Base-by-base conservation (phyloP, 192 early-diverging fungal species). In the Lobulomyces angularis region DNA sequence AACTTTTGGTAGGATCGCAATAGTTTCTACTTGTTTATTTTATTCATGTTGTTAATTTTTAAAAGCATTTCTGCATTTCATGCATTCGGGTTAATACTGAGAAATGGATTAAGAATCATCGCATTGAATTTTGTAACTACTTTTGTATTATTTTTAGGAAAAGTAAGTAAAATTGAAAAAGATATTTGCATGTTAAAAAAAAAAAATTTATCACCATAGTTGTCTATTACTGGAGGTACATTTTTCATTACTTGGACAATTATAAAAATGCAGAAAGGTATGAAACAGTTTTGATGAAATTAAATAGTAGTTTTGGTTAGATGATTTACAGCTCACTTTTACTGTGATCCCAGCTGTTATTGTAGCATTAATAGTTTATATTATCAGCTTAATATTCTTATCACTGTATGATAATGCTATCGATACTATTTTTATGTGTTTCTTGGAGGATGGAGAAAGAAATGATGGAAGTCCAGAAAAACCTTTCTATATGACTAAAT, bases 381-480 rank as follows among this genome's bases (percentile, higher is more conserved):
- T 50, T 12, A 48, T 48, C 8, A n/a, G n/a, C n/a, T n/a, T n/a
- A n/a, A n/a, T n/a, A n/a, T 61, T 76, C 53, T 48, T 76, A 39
- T 58, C 58, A 11, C 51, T 71, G 8, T 76, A 65, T 43, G 18
- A 36, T 7, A 56, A 69, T 58, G 66, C 58, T 17, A 70, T 69
- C 40, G 61, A 65, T 26, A 70, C 72, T 20, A 69, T 76, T 17
- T 73, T 72, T 37, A 11, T 76, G 46, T 63, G 45, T 16, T 70
- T 70, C 39, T 58, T 64, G 34, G 61, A 64, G 23, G 72, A 76
- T 43, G 47, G 39, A 8, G 69, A 76, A 43, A 55, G 55, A 30
- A 70, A 76, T 41, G 65, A 76, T 35, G 72, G 72, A 2, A 51
- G 49, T 20, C 27, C 49, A 17, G 51, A 56, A 19, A 46, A 57